Percentiles rank a stretch among this genome's conserved stretches.
phyloP scores from a whole-genome alignment of 2,329 filamentous ascomycete species.

The Juglanconis juglandina region DNA sequence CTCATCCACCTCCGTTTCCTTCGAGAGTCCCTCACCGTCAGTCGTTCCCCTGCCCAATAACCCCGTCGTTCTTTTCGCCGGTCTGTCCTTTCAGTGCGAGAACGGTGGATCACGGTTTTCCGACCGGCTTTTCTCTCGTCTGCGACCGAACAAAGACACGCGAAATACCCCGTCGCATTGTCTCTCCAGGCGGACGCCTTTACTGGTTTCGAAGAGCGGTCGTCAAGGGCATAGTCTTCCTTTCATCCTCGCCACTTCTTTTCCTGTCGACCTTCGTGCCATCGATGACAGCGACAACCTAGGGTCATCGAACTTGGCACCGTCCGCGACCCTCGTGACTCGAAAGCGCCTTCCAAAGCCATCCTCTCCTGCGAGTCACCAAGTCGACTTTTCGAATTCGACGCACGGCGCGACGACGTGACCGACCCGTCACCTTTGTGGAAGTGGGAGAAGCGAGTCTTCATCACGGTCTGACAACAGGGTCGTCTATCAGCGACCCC shows the following conservation, averaged over 20 bases:
- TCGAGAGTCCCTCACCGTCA: constrained; percentile 4
- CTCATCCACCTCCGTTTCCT: neutral
- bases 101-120: constrained; percentile 13
- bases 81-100: constrained; percentile 5
- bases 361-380: neutral
- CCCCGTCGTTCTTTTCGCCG: constrained; percentile 5
- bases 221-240: constrained; percentile 12
- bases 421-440: neutral
- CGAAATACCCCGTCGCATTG: constrained; percentile 8
- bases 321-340: neutral
- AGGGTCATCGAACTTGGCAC: neutral
- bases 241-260: neutral
- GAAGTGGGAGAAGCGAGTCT: neutral
- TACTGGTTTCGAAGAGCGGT: constrained; percentile 17
- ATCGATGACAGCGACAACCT: neutral
- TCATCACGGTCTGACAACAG: neutral
- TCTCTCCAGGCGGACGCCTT: constrained; percentile 16
- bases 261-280: neutral
- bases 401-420: neutral
- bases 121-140: constrained; percentile 14
- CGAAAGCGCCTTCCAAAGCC: neutral
- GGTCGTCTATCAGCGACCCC: constrained; percentile 14
- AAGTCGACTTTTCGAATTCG: neutral
- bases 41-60: constrained; percentile 9
- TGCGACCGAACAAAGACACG: constrained; percentile 12